Evolutionary conservation across 306 rosid genomes (phyloP), one percentile per base, ranked within the genome.

Genomic region (Clitoria ternatea): DNA sequence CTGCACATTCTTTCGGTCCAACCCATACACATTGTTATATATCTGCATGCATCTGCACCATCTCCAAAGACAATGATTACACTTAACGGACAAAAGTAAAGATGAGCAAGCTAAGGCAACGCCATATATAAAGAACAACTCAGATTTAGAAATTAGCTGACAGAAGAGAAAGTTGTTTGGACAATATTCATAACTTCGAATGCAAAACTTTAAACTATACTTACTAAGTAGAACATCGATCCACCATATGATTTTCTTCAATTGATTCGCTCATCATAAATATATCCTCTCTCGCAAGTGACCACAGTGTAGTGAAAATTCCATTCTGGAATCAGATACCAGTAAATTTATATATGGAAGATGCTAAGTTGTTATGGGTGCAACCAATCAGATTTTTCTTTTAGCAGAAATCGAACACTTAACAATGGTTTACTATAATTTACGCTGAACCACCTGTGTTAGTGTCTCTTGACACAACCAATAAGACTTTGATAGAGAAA

Each of bases 1-100:
- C n/a, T n/a, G 23, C 50, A 69, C 72, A 61, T 70, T 61, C 72
- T 39, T 61, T 77, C 40, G 50, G 71, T 39, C 72, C 72, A 33
- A 61, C 29, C 64, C 5, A 24, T 19, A 6, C n/a, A n/a, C n/a
- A n/a, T n/a, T n/a, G n/a, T n/a, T 53, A 55, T 7, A 50, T 4
- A 19, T 7, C 0, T 9, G 39, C 15, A 26, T 54, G n/a, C 42
- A 70, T 6, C 7, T 69, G 13, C 44, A 56, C 10, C 22, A 11
- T 40, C 35, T 17, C 33, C 2, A 23, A 20, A 47, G 4, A 43
- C 61, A 72, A 72, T 72, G n/a, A 72, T 45, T 72, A 72, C 61
- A 19, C 36, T 8, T 4, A 33, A 35, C 29, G 18, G 10, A 33
- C 27, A 54, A 27, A 24, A 11, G 3, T 29, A 29, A 9, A 54